Percentiles rank a stretch among this genome's conserved stretches.
Conservation (phyloP, 352 stramenopile species). For the Pythium dissotocum region DNA sequence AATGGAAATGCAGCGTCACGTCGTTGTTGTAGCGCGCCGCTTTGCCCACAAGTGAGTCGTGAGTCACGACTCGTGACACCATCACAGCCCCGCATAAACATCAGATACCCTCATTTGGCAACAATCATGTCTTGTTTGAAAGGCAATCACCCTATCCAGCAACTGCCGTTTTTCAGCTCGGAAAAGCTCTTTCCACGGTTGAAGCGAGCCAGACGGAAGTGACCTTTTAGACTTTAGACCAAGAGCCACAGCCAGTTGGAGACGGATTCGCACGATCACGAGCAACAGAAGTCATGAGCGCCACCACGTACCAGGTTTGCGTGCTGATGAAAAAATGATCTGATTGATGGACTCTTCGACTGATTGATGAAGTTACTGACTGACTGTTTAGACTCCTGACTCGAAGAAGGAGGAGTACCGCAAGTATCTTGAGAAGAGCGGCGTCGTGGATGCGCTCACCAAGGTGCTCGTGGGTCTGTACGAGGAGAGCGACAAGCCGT, state of each 20-base stretch:
- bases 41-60: conserved; percentile 10
- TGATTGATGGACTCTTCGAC: not conserved
- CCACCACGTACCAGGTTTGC: conserved; percentile 60
- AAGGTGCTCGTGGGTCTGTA: conserved; percentile 97
- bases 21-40: conserved; percentile 19
- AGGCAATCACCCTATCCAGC: conserved; percentile 11
- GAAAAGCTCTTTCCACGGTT: conserved; percentile 7
- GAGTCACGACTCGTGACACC: not conserved
- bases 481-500: conserved; percentile 94
- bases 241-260: not conserved
- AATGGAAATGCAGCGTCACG: conserved; percentile 14
- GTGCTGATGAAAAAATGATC: not conserved
- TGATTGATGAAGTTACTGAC: conserved; percentile 3
- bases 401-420: conserved; percentile 99
- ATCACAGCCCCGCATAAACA: conserved; percentile 12
- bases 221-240: conserved; percentile 16
- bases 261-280: not conserved
- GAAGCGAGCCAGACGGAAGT: conserved; percentile 22
- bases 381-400: conserved; percentile 85
- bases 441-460: conserved; percentile 96
- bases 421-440: conserved; percentile 97
- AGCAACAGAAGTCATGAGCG: conserved; percentile 35
- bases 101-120: conserved; percentile 15
- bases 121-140: not conserved
- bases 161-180: conserved; percentile 9